Conservation (phyloP, 306 rosid species). For the Betula pendula region DNA sequence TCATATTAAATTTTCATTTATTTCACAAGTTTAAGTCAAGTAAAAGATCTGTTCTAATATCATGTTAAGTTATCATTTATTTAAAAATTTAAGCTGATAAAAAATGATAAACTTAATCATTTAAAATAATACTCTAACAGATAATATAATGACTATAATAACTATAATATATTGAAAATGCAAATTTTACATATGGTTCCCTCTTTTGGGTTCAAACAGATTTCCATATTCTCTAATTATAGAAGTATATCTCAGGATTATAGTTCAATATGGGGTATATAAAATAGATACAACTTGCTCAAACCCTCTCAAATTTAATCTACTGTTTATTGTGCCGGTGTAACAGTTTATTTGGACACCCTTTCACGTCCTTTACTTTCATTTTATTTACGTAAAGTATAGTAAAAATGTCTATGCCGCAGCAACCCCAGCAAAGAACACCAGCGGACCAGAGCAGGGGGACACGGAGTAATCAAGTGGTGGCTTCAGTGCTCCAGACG, state of each 20-base stretch:
- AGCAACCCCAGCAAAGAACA: slow-evolving; percentile 46
- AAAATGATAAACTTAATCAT: too few relatives aligned
- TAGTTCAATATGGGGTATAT: not conserved
- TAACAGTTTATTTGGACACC: slow-evolving; percentile 29
- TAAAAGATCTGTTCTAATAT: too few relatives aligned
- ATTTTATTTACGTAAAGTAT: slow-evolving; percentile 22
- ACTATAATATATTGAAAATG: not conserved
- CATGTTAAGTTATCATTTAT: too few relatives aligned
- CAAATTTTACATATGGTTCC: not conserved
- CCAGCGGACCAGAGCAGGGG: slow-evolving; percentile 52
- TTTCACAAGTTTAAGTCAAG: too few relatives aligned
- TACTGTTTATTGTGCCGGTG: not conserved
- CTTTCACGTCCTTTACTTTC: not conserved
- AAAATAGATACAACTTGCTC: slow-evolving; percentile 9
- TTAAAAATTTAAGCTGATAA: too few relatives aligned
- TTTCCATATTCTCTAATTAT: slow-evolving; percentile 1
- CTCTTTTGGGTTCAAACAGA: not conserved
- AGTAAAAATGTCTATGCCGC: slow-evolving; percentile 44
- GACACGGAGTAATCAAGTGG: slow-evolving; percentile 43
- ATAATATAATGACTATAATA: too few relatives aligned
- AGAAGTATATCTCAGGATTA: not conserved
- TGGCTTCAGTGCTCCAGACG: slow-evolving; percentile 42
- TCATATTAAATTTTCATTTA: too few relatives aligned
- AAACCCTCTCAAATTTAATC: slow-evolving; percentile 3
- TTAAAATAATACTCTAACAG: too few relatives aligned